A percentile compares a stretch with the other conserved stretches of the same genome.
Evolutionary conservation across 306 rosid genomes (phyloP).

Genomic region (Alnus rubra): DNA sequence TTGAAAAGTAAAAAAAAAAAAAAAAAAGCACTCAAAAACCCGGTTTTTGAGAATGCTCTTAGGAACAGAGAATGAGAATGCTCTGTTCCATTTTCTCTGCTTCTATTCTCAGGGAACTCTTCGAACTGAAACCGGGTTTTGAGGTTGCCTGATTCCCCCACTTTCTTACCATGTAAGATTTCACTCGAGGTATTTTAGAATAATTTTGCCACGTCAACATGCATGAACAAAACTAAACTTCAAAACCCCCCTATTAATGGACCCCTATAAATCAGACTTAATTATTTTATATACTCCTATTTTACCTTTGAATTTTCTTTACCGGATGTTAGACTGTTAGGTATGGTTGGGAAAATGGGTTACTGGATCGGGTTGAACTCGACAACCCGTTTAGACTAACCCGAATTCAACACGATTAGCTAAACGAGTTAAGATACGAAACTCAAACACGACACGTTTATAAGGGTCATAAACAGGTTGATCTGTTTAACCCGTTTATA

Average conservation of each 20-base stretch:
- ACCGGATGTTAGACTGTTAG: too few species aligned
- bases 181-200: background rate
- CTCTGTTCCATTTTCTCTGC: conserved; percentile 26
- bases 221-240: too few species aligned
- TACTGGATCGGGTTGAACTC: too few species aligned
- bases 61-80: conserved; percentile 34
- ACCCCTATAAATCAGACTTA: background rate
- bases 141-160: conserved; percentile 17
- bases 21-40: background rate
- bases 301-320: background rate
- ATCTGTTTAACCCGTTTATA: too few species aligned
- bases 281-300: background rate
- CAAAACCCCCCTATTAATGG: background rate
- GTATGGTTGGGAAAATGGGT: too few species aligned
- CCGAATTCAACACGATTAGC: too few species aligned
- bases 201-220: background rate
- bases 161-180: conserved; percentile 24
- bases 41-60: too few species aligned
- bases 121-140: conserved; percentile 13
- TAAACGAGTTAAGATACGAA: too few species aligned
- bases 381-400: too few species aligned
- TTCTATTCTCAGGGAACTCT: conserved; percentile 22
- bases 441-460: too few species aligned
- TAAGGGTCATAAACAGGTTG: too few species aligned
- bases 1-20: background rate